Percentiles rank a stretch among this genome's conserved stretches.
phyloP scores from a whole-genome alignment of 805 yeast genomes.

The Saturnispora bothae region DNA sequence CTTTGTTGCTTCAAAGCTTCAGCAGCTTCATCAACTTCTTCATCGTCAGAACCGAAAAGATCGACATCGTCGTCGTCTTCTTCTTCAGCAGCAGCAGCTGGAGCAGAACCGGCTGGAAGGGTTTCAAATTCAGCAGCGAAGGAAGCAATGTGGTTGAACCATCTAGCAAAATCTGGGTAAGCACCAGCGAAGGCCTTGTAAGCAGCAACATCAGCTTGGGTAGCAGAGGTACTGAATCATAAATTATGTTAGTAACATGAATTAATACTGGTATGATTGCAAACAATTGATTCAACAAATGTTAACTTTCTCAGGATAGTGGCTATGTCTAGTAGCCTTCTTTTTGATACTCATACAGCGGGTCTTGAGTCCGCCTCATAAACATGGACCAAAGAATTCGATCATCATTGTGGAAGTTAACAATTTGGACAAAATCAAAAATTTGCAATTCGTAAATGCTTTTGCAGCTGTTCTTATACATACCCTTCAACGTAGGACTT shows the following conservation, averaged over 20 bases:
- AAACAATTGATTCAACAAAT: too few relatives aligned
- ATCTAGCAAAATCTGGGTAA: constrained; percentile 93
- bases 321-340: constrained; percentile 24
- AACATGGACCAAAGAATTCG: constrained; percentile 84
- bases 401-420: constrained; percentile 43
- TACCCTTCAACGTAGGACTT: constrained; percentile 95
- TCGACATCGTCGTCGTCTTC: constrained; percentile 89
- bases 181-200: constrained; percentile 88
- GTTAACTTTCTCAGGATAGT: constrained; percentile 11
- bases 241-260: constrained; percentile 8
- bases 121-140: constrained; percentile 75
- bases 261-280: neutral
- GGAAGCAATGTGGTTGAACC: constrained; percentile 97
- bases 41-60: constrained; percentile 89
- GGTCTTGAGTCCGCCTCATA: constrained; percentile 94
- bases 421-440: too few relatives aligned
- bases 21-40: constrained; percentile 92
- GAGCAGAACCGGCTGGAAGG: constrained; percentile 69
- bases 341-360: constrained; percentile 80
- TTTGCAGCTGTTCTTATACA: constrained; percentile 39
- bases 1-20: constrained; percentile 96
- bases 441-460: too few relatives aligned
- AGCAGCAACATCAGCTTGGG: constrained; percentile 92
- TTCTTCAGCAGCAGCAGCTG: constrained; percentile 52
- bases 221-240: constrained; percentile 58